These are phyloP conservation scores for Xylaria hypoxylon DNA, from an alignment of 2,329 filamentous ascomycete species.

Conservation along the genomic window DNA sequence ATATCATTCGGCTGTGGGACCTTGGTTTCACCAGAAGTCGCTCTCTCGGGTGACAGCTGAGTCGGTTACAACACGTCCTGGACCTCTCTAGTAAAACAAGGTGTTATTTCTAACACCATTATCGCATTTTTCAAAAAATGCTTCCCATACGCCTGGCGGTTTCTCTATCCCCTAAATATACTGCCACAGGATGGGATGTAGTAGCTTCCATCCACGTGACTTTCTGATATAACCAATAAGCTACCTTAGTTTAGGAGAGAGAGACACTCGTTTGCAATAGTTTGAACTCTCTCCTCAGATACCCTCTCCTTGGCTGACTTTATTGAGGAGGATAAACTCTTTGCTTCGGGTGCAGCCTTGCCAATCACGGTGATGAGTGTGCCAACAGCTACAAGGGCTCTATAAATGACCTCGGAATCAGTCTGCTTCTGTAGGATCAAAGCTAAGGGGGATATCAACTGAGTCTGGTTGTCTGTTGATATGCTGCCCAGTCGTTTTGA, in stretches of 20 bases:
- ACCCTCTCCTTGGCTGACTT: slow-evolving; percentile 58
- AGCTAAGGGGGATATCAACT: slow-evolving; percentile 71
- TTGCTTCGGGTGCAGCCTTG: slow-evolving; percentile 57
- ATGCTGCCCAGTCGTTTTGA: slow-evolving; percentile 54
- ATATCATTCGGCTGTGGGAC: neutral
- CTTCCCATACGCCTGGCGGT: neutral
- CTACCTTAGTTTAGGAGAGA: slow-evolving; percentile 49
- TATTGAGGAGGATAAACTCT: slow-evolving; percentile 58
- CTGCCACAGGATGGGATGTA: neutral
- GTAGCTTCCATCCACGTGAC: neutral
- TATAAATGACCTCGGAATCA: slow-evolving; percentile 86
- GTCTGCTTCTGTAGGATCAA: slow-evolving; percentile 73
- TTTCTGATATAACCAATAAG: neutral
- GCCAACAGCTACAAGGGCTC: slow-evolving; percentile 83
- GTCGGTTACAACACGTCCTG: neutral
- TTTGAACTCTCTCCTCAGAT: slow-evolving; percentile 61
- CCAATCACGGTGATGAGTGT: slow-evolving; percentile 75
- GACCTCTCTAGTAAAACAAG: neutral
- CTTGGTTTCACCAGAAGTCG: neutral
- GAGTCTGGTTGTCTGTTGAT: slow-evolving; percentile 56
- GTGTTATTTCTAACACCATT: neutral
- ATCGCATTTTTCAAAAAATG: neutral
- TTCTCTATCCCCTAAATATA: too few relatives aligned
- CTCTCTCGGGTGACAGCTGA: neutral
- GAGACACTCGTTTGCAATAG: slow-evolving; percentile 61